These are phyloP conservation scores for Globisporangium perplexum DNA, from an alignment of 352 stramenopile genomes.

Conservation along the genomic window DNA sequence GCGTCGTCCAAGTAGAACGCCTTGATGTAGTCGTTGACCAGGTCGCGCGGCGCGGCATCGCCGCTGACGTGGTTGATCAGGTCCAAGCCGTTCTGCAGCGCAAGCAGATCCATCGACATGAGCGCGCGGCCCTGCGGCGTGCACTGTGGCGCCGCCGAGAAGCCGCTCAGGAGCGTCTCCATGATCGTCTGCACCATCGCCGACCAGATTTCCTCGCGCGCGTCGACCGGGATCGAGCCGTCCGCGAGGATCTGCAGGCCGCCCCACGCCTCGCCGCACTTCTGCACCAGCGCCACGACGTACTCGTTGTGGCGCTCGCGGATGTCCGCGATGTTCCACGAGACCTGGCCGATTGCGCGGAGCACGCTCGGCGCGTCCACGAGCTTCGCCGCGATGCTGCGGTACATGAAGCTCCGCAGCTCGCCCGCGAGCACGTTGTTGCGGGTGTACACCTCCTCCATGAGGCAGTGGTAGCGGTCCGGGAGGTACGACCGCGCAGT, in stretches of 20 bases:
- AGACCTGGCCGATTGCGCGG: slow-evolving; percentile 36
- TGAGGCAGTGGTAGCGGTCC: slow-evolving; percentile 55
- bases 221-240: slow-evolving; percentile 55
- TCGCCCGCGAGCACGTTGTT: slow-evolving; percentile 44
- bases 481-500: slow-evolving; percentile 60
- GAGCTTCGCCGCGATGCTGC: slow-evolving; percentile 34
- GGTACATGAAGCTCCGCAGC: slow-evolving; percentile 62
- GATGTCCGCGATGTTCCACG: slow-evolving; percentile 65
- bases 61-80: slow-evolving; percentile 77
- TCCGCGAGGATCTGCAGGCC: slow-evolving; percentile 61
- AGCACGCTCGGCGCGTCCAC: slow-evolving; percentile 41
- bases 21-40: slow-evolving; percentile 85
- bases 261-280: slow-evolving; percentile 78
- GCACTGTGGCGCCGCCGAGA: slow-evolving; percentile 85
- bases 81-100: slow-evolving; percentile 80
- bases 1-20: slow-evolving; percentile 85
- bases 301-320: slow-evolving; percentile 76
- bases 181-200: slow-evolving; percentile 83
- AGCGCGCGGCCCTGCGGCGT: slow-evolving; percentile 93
- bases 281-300: slow-evolving; percentile 68
- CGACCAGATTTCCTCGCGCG: slow-evolving; percentile 74
- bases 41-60: slow-evolving; percentile 36
- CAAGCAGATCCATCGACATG: slow-evolving; percentile 96
- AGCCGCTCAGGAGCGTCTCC: slow-evolving; percentile 89
- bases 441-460: slow-evolving; percentile 64